Evolutionary conservation across 805 yeast genomes (phyloP), one percentile per base, ranked within the genome.

Genomic region (Blastobotrys chiropterorum): DNA sequence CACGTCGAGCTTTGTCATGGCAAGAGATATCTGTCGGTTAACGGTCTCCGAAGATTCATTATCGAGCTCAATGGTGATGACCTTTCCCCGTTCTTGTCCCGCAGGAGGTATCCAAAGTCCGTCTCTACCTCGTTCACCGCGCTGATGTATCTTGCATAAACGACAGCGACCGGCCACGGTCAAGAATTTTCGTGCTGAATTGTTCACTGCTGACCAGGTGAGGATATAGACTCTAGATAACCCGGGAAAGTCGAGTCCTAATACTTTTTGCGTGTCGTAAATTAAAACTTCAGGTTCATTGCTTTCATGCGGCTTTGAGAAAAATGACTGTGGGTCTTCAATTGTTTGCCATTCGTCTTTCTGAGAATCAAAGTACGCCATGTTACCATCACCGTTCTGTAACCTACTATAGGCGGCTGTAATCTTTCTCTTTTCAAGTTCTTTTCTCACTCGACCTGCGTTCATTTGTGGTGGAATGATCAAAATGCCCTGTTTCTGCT

Each of bases 241-340:
- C 20, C 46, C 46, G 5, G 46, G 46, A n/a, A 44, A 21, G 20
- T 44, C 38, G 14, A 44, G 46, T 3, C 46, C 46, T 14, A n/a
- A 3, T 14, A 22, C 20, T 11, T 34, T 19, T 14, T 21, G 17
- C 38, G 14, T 15, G 38, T 22, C 38, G 46, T 44, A 44, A 2
- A 44, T 4, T 11, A 44, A 14, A 2, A 44, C 46, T 13, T 44
- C 46, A 13, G 46, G 46, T n/a, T 41, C 20, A 16, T 19, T 13
- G 2, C 26, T 13, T 14, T 2, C 3, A 13, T 16, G n/a, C 20
- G 38, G 8, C n/a, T 30, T 21, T 2, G 30, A 13, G 30, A 44
- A 44, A 8, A 44, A 13, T 19, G 46, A 22, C 3, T 21, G 38
- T 26, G 34, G 38, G 7, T 44, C 34, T 3, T 22, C 26, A 21